Base-by-base conservation (phyloP, 352 stramenopile species). In the Phytophthora macrochlamydospora region DNA sequence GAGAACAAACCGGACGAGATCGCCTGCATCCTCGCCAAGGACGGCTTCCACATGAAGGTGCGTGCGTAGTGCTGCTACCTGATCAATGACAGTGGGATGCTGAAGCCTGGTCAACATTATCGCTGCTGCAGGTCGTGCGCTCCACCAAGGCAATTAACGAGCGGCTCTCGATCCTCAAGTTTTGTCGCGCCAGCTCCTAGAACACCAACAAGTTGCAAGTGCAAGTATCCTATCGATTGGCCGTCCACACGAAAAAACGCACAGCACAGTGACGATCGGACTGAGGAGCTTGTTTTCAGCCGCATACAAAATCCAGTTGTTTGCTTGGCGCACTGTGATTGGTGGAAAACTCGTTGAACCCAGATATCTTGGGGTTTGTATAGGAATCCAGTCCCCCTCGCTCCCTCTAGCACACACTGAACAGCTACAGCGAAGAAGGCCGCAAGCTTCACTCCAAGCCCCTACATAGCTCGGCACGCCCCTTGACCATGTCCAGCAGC, bases 1-100 rank as follows among this genome's bases (percentile, higher is more conserved):
- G 97, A 99, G 66, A 99, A 99, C 80, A 92, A 97, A 63, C 97
- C 97, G 2, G 88, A 95, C 46, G 83, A 99, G 66, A 97, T 99
- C 38, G 83, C 73, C 7, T 57, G 70, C n/a, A 79, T 93, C 56
- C 73, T 98, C 12, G 70, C 71, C 0, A 67, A 63, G 7, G 71
- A 93, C 40, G 86, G 88, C 13, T 92, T 96, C 44, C 28, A 75
- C 35, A 94, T 87, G 78, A 85, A 67, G 42, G 87, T 95, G 61
- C 31, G 66, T 66, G 11, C 2, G 2, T 40, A 40, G 6, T 11
- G 35, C 31, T n/a, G 14, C 14, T 30, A 52, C 9, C 13, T 14
- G 2, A 7, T 30, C 9, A 6, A 40, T 40, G 35, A 40, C 6
- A 40, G 35, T 40, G 35, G 35, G 57, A 50, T 9, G 38, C 14